Percentiles rank a stretch among this genome's conserved stretches.
Conservation (phyloP, 2,329 filamentous ascomycete species). For the Mariannaea sp. region DNA sequence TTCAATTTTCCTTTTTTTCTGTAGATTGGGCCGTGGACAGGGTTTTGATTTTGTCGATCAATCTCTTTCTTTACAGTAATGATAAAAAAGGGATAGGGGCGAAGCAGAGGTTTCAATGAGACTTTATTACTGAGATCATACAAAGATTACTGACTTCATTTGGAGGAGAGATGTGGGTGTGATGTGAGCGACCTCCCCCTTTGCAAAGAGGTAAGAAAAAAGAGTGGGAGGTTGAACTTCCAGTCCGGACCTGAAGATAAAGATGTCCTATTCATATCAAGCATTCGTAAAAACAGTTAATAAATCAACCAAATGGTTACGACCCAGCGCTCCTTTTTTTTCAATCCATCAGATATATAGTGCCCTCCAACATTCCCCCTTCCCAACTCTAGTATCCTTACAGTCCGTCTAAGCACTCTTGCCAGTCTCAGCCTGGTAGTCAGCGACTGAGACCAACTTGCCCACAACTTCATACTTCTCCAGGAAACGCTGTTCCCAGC, state of each 20-base stretch:
- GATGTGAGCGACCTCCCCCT: no score
- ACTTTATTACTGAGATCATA: neutral
- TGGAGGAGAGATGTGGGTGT: no score
- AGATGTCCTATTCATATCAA: neutral
- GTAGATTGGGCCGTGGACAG: conserved; percentile 11
- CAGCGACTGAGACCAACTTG: conserved; percentile 67
- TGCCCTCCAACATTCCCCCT: neutral
- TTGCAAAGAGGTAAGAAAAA: no score
- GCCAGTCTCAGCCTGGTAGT: conserved; percentile 37
- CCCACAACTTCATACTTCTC: conserved; percentile 98
- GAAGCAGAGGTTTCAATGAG: neutral
- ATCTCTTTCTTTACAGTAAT: conserved; percentile 15
- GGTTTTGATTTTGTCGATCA: conserved; percentile 6
- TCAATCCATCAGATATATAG: neutral
- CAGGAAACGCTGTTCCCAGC: conserved; percentile 91
- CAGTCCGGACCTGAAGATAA: no score
- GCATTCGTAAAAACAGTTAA: no score
- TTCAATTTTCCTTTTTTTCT: neutral
- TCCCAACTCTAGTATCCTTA: neutral
- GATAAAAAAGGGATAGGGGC: conserved; percentile 13
- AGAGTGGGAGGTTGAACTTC: no score
- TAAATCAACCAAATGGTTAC: no score
- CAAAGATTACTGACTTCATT: no score
- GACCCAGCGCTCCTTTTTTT: neutral
- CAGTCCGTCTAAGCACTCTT: conserved; percentile 24